A percentile compares a stretch with the other conserved stretches of the same genome.
Evolutionary conservation across 2,329 filamentous ascomycete species (phyloP).

Genomic region (Xylariaceae sp.): DNA sequence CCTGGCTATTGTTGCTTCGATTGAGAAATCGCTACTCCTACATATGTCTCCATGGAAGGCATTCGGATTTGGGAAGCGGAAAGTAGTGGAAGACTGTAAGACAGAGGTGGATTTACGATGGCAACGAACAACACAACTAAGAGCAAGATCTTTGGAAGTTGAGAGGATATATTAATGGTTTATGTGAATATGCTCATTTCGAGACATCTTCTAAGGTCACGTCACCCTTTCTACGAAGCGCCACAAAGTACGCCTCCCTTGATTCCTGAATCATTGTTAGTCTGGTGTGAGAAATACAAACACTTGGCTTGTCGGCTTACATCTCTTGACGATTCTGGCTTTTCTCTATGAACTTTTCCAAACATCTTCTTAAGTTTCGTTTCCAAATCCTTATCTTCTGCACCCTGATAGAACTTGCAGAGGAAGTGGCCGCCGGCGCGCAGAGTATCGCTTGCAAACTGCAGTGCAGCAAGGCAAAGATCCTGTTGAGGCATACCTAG

Average conservation of each 20-base stretch:
- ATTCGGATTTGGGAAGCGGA: too few relatives aligned
- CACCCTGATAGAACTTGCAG: slow-evolving; percentile 95
- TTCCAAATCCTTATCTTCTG: slow-evolving; percentile 79
- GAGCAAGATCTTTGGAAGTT: not conserved
- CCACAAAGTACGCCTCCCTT: slow-evolving; percentile 83
- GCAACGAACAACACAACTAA: not conserved
- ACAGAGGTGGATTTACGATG: not conserved
- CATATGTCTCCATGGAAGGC: too few relatives aligned
- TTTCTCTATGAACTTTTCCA: slow-evolving; percentile 74
- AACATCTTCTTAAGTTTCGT: slow-evolving; percentile 72
- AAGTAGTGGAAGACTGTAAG: too few relatives aligned
- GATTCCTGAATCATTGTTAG: slow-evolving; percentile 58
- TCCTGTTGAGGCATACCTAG: slow-evolving; percentile 53
- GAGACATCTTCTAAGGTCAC: slow-evolving; percentile 25
- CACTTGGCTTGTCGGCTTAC: slow-evolving; percentile 46
- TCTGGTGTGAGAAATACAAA: not conserved
- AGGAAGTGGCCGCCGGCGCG: slow-evolving; percentile 82
- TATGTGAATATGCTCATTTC: slow-evolving; percentile 1
- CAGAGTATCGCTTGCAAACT: slow-evolving; percentile 81
- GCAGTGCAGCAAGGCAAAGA: slow-evolving; percentile 79
- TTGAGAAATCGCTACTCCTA: too few relatives aligned
- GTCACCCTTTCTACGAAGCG: slow-evolving; percentile 59
- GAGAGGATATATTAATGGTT: not conserved
- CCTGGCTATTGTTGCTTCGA: slow-evolving; percentile 15
- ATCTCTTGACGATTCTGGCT: slow-evolving; percentile 84